These are phyloP conservation scores for Artemisia argyi DNA, from an alignment of 129 eudicot genomes.

Conservation along the genomic window DNA sequence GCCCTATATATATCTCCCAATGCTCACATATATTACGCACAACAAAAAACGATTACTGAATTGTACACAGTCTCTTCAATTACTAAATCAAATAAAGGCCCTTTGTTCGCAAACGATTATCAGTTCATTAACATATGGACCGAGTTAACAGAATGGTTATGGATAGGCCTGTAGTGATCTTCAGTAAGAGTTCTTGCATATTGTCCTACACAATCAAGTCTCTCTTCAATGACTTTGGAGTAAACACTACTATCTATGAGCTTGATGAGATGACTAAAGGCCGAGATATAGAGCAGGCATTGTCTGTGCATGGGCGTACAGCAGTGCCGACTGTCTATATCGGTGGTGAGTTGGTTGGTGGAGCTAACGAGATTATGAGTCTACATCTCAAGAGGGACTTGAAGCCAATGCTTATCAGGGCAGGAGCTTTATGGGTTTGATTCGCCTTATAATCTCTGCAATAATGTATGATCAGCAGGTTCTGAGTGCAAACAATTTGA, in stretches of 20 bases:
- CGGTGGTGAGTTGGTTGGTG: slow-evolving; percentile 61
- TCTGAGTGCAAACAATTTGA: background rate
- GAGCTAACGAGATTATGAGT: slow-evolving; percentile 63
- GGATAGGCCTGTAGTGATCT: slow-evolving; percentile 73
- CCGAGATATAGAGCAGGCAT: slow-evolving; percentile 58
- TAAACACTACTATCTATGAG: slow-evolving; percentile 61
- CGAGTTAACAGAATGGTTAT: slow-evolving; percentile 52
- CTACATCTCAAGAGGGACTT: slow-evolving; percentile 57
- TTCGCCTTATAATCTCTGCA: background rate
- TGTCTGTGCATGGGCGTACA: slow-evolving; percentile 45
- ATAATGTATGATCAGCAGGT: background rate
- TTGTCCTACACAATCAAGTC: slow-evolving; percentile 60
- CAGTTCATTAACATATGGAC: slow-evolving; percentile 44
- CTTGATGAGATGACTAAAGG: slow-evolving; percentile 64
- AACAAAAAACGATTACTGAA: slow-evolving; percentile 3
- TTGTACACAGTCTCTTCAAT: slow-evolving; percentile 1
- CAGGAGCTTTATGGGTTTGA: slow-evolving; percentile 57
- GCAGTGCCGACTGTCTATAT: slow-evolving; percentile 66
- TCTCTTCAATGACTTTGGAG: slow-evolving; percentile 54
- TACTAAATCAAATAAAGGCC: background rate
- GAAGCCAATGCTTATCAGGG: slow-evolving; percentile 61
- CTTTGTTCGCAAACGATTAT: background rate
- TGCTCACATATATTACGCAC: slow-evolving; percentile 11
- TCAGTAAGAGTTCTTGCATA: slow-evolving; percentile 66
- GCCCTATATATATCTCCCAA: slow-evolving; percentile 26